Evolutionary conservation across 2,329 filamentous ascomycete species (phyloP).

Genomic region (Knufia petricola): DNA sequence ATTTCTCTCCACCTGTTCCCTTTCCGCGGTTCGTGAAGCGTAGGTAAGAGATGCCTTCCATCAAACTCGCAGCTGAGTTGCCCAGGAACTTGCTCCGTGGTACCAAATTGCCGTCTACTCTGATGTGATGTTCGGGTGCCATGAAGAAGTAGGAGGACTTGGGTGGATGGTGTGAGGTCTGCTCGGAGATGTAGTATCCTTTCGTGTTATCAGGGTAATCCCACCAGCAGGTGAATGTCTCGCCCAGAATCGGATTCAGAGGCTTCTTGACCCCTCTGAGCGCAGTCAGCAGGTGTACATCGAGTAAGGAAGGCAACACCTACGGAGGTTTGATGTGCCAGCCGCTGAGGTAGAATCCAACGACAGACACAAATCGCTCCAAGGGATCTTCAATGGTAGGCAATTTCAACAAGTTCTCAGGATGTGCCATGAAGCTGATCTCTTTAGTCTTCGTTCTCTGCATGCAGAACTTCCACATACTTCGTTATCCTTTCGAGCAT

Average conservation of each 20-base stretch:
- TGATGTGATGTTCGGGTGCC: conserved; percentile 84
- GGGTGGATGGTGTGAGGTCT: conserved; percentile 94
- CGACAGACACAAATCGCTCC: conserved; percentile 82
- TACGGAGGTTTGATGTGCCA: conserved; percentile 98
- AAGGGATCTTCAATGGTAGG: conserved; percentile 79
- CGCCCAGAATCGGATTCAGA: conserved; percentile 89
- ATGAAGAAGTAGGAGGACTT: conserved; percentile 99
- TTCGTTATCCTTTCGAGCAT: conserved; percentile 99
- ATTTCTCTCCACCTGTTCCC: conserved; percentile 65
- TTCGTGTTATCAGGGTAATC: conserved; percentile 73
- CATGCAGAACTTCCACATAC: conserved; percentile 42
- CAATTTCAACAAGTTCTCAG: conserved; percentile 86
- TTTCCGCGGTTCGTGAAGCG: conserved; percentile 68
- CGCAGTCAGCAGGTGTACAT: conserved; percentile 12
- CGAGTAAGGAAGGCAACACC: conserved; percentile 29
- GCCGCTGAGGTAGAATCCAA: conserved; percentile 95
- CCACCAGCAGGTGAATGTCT: conserved; percentile 94
- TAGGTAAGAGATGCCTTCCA: conserved; percentile 91
- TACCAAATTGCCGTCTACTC: conserved; percentile 91
- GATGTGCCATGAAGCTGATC: conserved; percentile 94
- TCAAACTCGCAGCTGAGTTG: conserved; percentile 94
- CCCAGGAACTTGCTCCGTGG: conserved; percentile 90
- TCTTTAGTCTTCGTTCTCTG: conserved; percentile 13
- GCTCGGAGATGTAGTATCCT: conserved; percentile 93
- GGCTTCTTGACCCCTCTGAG: conserved; percentile 92